These are phyloP conservation scores for Platismatia glauca DNA, from an alignment of 495 filamentous ascomycete species.

Conservation along the genomic window DNA sequence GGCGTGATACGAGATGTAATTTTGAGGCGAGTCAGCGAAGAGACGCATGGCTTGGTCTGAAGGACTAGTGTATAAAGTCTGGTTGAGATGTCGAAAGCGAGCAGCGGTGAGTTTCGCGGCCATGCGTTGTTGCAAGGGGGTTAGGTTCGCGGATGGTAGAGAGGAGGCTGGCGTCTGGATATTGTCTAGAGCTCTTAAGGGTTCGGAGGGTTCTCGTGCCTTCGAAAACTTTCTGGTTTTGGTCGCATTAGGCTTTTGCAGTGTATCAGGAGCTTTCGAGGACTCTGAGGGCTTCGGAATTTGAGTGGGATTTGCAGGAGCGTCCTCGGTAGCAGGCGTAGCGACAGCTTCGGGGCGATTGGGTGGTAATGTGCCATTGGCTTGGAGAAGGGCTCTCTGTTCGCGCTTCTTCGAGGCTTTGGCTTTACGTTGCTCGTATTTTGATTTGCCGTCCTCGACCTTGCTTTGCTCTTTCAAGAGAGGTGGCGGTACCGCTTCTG, in stretches of 20 bases:
- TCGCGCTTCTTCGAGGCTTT: constrained; percentile 15
- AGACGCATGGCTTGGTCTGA: constrained; percentile 68
- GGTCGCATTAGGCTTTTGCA: not conserved
- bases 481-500: not conserved
- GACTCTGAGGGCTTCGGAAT: not conserved
- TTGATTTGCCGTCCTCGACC: constrained; percentile 11
- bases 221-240: not conserved
- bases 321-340: not conserved
- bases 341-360: constrained; percentile 4
- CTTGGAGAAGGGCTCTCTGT: constrained; percentile 10
- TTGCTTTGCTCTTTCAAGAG: not conserved
- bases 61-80: constrained; percentile 87
- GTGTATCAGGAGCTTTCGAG: not conserved
- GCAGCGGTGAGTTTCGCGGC: constrained; percentile 84
- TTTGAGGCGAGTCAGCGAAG: constrained; percentile 71
- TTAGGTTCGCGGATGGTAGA: constrained; percentile 47
- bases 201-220: not conserved
- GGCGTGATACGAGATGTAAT: constrained; percentile 89
- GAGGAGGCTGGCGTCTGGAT: constrained; percentile 27
- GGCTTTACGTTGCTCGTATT: constrained; percentile 14
- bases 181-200: constrained; percentile 3
- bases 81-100: constrained; percentile 94
- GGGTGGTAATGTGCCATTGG: constrained; percentile 12
- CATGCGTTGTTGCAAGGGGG: constrained; percentile 88
- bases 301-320: not conserved